Evolutionary conservation across 192 early-diverging fungal genomes (phyloP).

Genomic region (Haplosporangium gracile): DNA sequence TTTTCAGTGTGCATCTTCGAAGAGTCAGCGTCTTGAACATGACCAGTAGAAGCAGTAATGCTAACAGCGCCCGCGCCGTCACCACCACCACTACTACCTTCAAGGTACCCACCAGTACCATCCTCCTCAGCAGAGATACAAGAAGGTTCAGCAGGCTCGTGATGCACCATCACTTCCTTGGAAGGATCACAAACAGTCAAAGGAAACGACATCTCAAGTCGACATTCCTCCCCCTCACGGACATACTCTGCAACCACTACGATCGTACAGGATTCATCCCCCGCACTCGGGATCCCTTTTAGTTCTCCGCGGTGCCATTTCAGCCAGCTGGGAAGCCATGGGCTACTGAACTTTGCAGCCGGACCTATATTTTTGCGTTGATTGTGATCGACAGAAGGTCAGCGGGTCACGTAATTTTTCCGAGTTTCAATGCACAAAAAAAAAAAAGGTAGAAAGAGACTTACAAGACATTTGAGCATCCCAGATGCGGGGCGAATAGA

Average conservation of each 20-base stretch:
- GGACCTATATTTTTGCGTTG: slow-evolving; percentile 55
- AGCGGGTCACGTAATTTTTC: too few relatives aligned
- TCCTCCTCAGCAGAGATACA: background rate
- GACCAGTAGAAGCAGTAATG: background rate
- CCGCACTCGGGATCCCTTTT: slow-evolving; percentile 70
- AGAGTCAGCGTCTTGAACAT: background rate
- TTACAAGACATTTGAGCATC: slow-evolving; percentile 79
- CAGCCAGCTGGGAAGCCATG: slow-evolving; percentile 79
- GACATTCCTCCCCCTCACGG: slow-evolving; percentile 63
- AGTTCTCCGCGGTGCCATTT: slow-evolving; percentile 81
- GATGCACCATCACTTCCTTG: slow-evolving; percentile 24
- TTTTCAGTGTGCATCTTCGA: background rate
- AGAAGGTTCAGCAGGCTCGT: background rate
- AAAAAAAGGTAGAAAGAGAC: slow-evolving; percentile 21
- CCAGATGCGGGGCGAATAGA: slow-evolving; percentile 79
- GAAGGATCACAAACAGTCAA: slow-evolving; percentile 56
- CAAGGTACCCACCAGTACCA: background rate
- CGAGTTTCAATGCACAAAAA: background rate
- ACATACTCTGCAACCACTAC: slow-evolving; percentile 77
- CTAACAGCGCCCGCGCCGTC: background rate
- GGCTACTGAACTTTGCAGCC: slow-evolving; percentile 78
- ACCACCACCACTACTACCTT: background rate
- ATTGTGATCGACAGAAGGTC: too few relatives aligned
- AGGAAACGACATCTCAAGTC: slow-evolving; percentile 58
- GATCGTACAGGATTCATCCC: slow-evolving; percentile 70